Base-by-base conservation (phyloP, 2,329 filamentous ascomycete genomes). In the Cytospora piceae region DNA sequence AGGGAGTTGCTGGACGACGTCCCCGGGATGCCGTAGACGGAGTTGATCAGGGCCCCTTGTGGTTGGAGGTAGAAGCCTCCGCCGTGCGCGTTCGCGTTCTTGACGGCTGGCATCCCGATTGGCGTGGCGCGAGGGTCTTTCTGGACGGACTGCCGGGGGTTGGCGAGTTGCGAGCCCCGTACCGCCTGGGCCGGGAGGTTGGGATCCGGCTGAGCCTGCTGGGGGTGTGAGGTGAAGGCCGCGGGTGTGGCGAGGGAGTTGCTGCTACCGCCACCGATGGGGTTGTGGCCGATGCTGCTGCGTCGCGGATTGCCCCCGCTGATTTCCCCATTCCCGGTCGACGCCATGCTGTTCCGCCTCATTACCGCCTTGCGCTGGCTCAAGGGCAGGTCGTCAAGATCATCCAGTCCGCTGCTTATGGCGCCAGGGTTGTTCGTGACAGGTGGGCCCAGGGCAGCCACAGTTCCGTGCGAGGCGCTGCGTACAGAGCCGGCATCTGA, bases 371-470 rank as follows among this genome's bases (percentile, higher is more conserved):
- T 84, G 53, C 91, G 87, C 71, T 90, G 86, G 52, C 87, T 90
- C 22, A 95, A 81, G 0, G 91, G 89, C 70, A 94, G 81, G 64
- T 93, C 86, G 67, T 94, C 91, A 1, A 83, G 79, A 73, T 65
- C 63, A 58, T 58, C 52, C 14, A 56, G 56, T 22, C 27, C 52
- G 61, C 52, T 42, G 29, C 58, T 31, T 34, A 53, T 63, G 59
- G 63, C 61, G 60, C 67, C 66, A 53, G 64, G 24, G 42, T 67
- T 12, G 37, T 61, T 59, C 34, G 58, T 64, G 17, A 63, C 61
- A 3, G 57, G 61, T 6, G 57, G 37, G 12, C 32, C 57, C 32
- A 53, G 32, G 12, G 53, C 61, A 20, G 52, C 49, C 11, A 52
- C 61, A 31, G 27, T 42, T 15, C 57, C 61, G 52, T 58, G 53